A percentile compares a stretch with the other conserved stretches of the same genome.
phyloP scores from a whole-genome alignment of 2,329 filamentous ascomycete genomes.

The Paraconiothyrium brasiliense region DNA sequence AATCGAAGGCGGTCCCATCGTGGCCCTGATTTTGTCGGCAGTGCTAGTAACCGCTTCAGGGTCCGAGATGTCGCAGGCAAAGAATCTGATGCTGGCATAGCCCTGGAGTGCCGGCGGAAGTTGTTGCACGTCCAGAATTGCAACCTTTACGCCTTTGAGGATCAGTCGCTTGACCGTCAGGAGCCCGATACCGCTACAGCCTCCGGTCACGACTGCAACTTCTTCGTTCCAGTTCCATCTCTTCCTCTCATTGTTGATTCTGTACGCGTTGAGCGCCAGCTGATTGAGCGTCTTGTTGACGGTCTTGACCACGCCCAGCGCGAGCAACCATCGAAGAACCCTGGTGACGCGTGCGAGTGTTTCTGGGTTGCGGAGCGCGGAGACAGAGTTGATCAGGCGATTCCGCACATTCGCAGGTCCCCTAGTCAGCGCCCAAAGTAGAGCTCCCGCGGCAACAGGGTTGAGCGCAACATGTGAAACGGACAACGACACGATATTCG shows the following conservation, averaged over 20 bases:
- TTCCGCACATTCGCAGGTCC: conserved; percentile 36
- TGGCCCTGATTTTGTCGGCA: conserved; percentile 34
- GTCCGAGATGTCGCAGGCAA: conserved; percentile 46
- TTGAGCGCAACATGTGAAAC: conserved; percentile 40
- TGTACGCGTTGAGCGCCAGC: conserved; percentile 52
- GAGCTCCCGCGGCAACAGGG: conserved; percentile 37
- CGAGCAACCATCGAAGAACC: conserved; percentile 41
- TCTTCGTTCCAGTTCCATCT: conserved; percentile 46
- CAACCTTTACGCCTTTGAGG: conserved; percentile 40
- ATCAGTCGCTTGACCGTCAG: conserved; percentile 40
- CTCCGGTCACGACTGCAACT: conserved; percentile 49
- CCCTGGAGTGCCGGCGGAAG: conserved; percentile 38
- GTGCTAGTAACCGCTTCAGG: conserved; percentile 35
- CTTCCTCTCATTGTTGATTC: conserved; percentile 45
- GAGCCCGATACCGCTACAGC: conserved; percentile 49
- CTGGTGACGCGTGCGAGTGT: conserved; percentile 32
- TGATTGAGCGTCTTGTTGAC: conserved; percentile 42
- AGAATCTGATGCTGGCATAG: conserved; percentile 40
- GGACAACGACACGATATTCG: conserved; percentile 32
- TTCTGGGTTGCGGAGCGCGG: conserved; percentile 35
- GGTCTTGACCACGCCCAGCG: conserved; percentile 41
- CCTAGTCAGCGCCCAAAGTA: conserved; percentile 45
- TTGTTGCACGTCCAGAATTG: conserved; percentile 45
- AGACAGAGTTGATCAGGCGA: conserved; percentile 30
- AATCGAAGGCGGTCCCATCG: conserved; percentile 41